Conservation (phyloP, 345 rosid genomes). For the Melaleuca alternifolia region DNA sequence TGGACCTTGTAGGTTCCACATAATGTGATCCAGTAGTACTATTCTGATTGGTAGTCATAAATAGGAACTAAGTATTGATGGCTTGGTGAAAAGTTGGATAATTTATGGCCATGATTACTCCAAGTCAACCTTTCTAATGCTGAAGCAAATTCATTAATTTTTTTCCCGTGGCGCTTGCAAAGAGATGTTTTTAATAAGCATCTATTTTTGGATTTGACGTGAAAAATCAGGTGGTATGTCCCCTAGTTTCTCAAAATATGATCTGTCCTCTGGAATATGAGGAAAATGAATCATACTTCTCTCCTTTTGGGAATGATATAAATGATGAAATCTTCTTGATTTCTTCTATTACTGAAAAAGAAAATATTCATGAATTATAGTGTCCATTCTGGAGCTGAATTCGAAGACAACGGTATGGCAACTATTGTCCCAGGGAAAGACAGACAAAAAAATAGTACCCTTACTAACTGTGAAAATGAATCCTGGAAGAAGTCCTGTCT, state of each 20-base stretch:
- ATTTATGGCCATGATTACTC: not conserved
- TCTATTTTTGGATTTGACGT: not conserved
- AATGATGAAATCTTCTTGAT: not conserved
- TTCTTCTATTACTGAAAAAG: not conserved
- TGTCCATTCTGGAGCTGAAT: not conserved
- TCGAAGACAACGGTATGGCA: not conserved
- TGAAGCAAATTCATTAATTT: not conserved
- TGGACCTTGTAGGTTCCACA: not conserved
- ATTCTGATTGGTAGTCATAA: not conserved
- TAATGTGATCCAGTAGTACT: too few relatives aligned
- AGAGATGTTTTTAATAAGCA: constrained; percentile 2
- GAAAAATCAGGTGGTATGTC: not conserved
- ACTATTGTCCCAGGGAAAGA: not conserved
- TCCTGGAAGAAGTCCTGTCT: not conserved
- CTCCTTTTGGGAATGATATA: not conserved
- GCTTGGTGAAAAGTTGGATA: not conserved
- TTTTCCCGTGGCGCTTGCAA: not conserved
- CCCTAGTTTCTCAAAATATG: not conserved
- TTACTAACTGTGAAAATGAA: not conserved
- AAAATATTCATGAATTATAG: not conserved
- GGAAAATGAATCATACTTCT: not conserved
- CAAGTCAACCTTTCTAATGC: not conserved
- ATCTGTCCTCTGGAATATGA: not conserved
- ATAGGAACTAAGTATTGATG: not conserved
- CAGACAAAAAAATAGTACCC: not conserved